Base-by-base conservation (phyloP, 225 moss, liverwort and hornwort species). In the Physcomitrium patens region DNA sequence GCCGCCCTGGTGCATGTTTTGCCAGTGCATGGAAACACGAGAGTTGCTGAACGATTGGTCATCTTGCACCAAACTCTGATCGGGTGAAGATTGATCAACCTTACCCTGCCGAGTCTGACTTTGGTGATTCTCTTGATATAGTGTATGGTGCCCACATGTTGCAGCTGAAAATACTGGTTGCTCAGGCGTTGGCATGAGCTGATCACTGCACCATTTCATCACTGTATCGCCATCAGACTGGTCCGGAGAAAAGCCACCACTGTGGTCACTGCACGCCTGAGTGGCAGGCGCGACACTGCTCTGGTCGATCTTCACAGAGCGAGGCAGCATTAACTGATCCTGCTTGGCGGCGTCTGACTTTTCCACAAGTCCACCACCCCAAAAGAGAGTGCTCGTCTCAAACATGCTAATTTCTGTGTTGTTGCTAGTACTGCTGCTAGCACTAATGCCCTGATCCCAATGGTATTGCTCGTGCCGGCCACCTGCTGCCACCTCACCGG, bases 191-290 rank as follows among this genome's bases (percentile, higher is more conserved):
- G 82, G 47, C 37, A 88, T 56, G 42, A 83, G 79, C 71, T 71
- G 76, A 60, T 80, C 84, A 55, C 80, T 80, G 69, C 85, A 89
- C 94, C 94, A 94, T 47, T 89, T 86, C 85, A 90, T 89, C 46
- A 87, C 81, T 8, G 72, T 85, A 63, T 88, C 90, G 12, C 71
- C 74, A 22, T 85, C 85, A 17, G 88, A 86, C 47, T 81, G 81
- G 26, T 76, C 85, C 7, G 85, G 76, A 10, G 85, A 81, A 27
- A 85, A 81, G 31, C 79, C 78, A 9, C 54, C 68, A 19, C 77
- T 74, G 15, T 78, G 87, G 24, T 81, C 81, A 56, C 79, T 81
- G 78, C 77, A 74, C 3, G 75, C 22, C 67, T 72, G 77, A 10
- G 31, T 50, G 10, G 27, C 59, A 19, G 71, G 49, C 10, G 60